Evolutionary conservation across 495 filamentous ascomycete species (phyloP).

Genomic region (Tuber melanosporum): DNA sequence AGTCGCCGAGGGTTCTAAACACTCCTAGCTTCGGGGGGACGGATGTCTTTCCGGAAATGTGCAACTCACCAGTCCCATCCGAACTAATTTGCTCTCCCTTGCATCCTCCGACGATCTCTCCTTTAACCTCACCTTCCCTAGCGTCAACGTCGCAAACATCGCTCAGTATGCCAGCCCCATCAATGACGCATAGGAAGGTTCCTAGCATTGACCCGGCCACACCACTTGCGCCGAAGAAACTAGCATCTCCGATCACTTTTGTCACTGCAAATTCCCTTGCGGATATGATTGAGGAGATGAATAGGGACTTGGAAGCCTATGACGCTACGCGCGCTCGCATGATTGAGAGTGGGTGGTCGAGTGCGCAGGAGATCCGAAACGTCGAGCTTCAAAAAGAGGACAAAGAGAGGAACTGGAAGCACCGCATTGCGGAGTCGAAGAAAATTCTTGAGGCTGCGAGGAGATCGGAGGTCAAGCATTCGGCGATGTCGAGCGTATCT

Average conservation of each 20-base stretch:
- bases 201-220: constrained; percentile 42
- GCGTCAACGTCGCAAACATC: constrained; percentile 39
- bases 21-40: constrained; percentile 22
- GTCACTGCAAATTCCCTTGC: constrained; percentile 39
- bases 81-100: constrained; percentile 37
- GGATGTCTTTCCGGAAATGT: constrained; percentile 40
- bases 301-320: constrained; percentile 35
- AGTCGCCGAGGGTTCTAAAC: constrained; percentile 29
- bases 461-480: constrained; percentile 34
- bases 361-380: constrained; percentile 41
- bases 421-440: constrained; percentile 38
- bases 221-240: constrained; percentile 34
- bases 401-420: constrained; percentile 30
- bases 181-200: constrained; percentile 33
- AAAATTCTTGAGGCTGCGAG: constrained; percentile 36
- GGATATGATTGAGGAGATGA: constrained; percentile 42
- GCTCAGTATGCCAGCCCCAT: constrained; percentile 21
- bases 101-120: constrained; percentile 40
- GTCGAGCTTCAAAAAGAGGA: constrained; percentile 36
- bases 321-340: constrained; percentile 37
- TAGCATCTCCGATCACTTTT: constrained; percentile 20
- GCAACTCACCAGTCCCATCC: constrained; percentile 16
- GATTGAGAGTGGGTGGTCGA: constrained; percentile 37
- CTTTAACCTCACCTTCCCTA: constrained; percentile 37
- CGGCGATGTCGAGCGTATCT: constrained; percentile 35